Conservation (phyloP, 2,329 filamentous ascomycete genomes). For the Trichophyton verrucosum region DNA sequence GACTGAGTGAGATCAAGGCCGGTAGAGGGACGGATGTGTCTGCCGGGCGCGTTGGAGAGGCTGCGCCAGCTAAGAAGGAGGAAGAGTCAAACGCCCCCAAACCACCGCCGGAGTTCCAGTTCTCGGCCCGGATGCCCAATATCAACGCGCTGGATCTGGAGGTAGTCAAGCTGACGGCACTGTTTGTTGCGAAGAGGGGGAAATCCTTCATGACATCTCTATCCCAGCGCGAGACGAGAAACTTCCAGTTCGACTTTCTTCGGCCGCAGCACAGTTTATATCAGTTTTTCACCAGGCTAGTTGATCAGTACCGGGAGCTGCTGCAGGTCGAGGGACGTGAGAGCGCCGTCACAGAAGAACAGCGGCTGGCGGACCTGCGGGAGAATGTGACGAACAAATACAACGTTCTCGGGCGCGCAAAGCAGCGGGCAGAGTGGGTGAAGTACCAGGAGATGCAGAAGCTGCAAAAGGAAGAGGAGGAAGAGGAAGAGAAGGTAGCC, state of each 20-base stretch:
- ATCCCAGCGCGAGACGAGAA: constrained; percentile 75
- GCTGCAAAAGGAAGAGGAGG: constrained; percentile 75
- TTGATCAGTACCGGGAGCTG: constrained; percentile 85
- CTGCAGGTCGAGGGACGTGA: constrained; percentile 56
- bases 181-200: constrained; percentile 88
- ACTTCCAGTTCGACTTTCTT: constrained; percentile 93
- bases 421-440: constrained; percentile 74
- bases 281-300: constrained; percentile 83
- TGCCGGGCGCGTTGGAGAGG: constrained; percentile 59
- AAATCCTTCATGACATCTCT: constrained; percentile 82
- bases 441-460: constrained; percentile 77
- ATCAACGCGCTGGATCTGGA: constrained; percentile 89
- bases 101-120: constrained; percentile 76
- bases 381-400: constrained; percentile 68
- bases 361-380: constrained; percentile 59
- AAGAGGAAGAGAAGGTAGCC: constrained; percentile 62
- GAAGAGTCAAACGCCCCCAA: constrained; percentile 70
- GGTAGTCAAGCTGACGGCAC: constrained; percentile 60
- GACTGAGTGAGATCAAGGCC: constrained; percentile 69
- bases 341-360: constrained; percentile 58
- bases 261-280: constrained; percentile 91
- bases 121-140: constrained; percentile 92
- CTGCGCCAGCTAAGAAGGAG: constrained; percentile 39
- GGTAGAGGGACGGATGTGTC: constrained; percentile 70
- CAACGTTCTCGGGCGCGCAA: constrained; percentile 65